Evolutionary conservation across 2,329 filamentous ascomycete species (phyloP).

Genomic region (Tolypocladium paradoxum): DNA sequence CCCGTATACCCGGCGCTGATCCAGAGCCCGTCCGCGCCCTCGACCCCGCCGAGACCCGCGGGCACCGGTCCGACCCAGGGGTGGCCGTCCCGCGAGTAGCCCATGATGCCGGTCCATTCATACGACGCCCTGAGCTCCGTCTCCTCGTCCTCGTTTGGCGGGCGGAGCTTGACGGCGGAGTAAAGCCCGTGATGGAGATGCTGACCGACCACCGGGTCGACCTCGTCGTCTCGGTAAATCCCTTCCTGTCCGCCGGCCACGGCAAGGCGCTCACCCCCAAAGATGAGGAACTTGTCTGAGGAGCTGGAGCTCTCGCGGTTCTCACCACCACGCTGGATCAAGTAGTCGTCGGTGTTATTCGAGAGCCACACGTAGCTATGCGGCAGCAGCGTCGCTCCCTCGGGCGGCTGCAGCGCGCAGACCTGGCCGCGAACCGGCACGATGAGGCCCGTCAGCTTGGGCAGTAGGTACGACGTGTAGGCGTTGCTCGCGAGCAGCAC

Average conservation of each 20-base stretch:
- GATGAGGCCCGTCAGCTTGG: constrained; percentile 57
- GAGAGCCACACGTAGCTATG: constrained; percentile 55
- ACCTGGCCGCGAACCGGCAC: constrained; percentile 70
- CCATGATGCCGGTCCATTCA: constrained; percentile 78
- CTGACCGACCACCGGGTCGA: constrained; percentile 43
- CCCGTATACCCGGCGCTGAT: constrained; percentile 58
- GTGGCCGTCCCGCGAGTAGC: constrained; percentile 53
- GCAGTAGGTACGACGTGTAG: constrained; percentile 69
- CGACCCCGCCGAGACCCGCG: constrained; percentile 32
- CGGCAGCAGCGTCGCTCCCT: constrained; percentile 26
- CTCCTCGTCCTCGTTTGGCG: constrained; percentile 21
- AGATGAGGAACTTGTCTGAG: constrained; percentile 43
- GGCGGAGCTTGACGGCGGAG: constrained; percentile 30
- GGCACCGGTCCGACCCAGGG: constrained; percentile 67
- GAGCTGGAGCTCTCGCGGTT: constrained; percentile 26
- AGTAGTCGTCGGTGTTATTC: constrained; percentile 54
- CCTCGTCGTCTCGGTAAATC: constrained; percentile 45
- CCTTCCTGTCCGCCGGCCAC: constrained; percentile 37
- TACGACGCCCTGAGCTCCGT: constrained; percentile 39
- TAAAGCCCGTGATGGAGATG: constrained; percentile 41
- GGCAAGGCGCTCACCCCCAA: constrained; percentile 57
- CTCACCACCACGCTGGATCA: constrained; percentile 47
- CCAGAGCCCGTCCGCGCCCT: constrained; percentile 39
- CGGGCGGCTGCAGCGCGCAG: constrained; percentile 50
- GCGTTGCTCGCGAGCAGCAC: constrained; percentile 76